Percentiles rank a stretch among this genome's conserved stretches.
phyloP scores from a whole-genome alignment of 495 filamentous ascomycete species.

The Xylaria venustula region DNA sequence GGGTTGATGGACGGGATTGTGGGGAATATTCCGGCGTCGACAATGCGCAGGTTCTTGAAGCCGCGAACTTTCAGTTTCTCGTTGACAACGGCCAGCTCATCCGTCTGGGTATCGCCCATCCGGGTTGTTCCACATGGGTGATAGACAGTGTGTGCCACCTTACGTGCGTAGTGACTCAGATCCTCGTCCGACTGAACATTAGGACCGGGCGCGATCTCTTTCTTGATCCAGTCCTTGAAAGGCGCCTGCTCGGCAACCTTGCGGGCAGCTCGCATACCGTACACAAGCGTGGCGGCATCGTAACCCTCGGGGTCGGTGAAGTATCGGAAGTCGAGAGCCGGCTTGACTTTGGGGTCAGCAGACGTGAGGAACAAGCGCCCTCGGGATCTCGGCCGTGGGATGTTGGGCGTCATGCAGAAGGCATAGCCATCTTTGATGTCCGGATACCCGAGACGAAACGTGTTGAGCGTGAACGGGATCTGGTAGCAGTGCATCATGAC shows the following conservation, averaged over 20 bases:
- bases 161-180: slow-evolving; percentile 70
- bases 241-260: slow-evolving; percentile 67
- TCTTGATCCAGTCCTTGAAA: slow-evolving; percentile 77
- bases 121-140: slow-evolving; percentile 84
- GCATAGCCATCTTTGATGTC: slow-evolving; percentile 65
- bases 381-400: slow-evolving; percentile 73
- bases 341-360: slow-evolving; percentile 68
- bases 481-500: slow-evolving; percentile 94
- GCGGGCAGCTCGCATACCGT: slow-evolving; percentile 70
- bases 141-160: slow-evolving; percentile 80
- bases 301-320: slow-evolving; percentile 84
- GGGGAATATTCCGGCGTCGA: slow-evolving; percentile 62
- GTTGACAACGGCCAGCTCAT: slow-evolving; percentile 63
- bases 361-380: slow-evolving; percentile 72
- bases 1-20: slow-evolving; percentile 59
- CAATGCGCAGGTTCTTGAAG: slow-evolving; percentile 54
- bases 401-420: slow-evolving; percentile 92
- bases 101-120: slow-evolving; percentile 69
- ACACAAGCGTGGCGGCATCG: slow-evolving; percentile 78
- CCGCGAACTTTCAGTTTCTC: slow-evolving; percentile 54
- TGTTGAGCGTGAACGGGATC: slow-evolving; percentile 77
- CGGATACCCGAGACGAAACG: slow-evolving; percentile 68
- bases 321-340: slow-evolving; percentile 82
- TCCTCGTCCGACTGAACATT: slow-evolving; percentile 66
- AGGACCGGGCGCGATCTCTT: slow-evolving; percentile 75